Evolutionary conservation across 2,329 filamentous ascomycete genomes (phyloP), one percentile per base, ranked within the genome.

Genomic region (Pseudocercospora pini-densiflorae): DNA sequence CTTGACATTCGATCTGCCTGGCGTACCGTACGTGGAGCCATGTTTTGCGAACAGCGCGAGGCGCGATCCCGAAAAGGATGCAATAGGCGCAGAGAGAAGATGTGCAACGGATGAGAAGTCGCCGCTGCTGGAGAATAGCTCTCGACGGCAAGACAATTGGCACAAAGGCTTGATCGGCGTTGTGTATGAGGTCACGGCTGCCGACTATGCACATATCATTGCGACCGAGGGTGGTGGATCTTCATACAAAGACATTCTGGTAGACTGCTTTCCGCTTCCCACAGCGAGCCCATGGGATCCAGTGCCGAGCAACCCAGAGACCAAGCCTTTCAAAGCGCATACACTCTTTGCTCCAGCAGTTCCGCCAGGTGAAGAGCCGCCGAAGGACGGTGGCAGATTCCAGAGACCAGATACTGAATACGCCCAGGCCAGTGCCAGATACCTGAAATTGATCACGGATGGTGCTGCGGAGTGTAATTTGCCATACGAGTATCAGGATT

Each of bases 131-230:
- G 43, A 45, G 29, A 57, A 64, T 40, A 54, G 59, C 19, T 55
- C 62, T 5, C 14, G 59, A 10, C 81, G 86, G 72, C 86, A 87
- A 73, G 82, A 86, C 61, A 81, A 81, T 62, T 71, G 93, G 93
- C 82, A 88, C 69, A 94, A 93, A 74, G 92, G 92, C 4, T 85
- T 99, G 1, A 87, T 97, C 47, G 95, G 95, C 24, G 93, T 97
- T 16, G 95, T 98, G 3, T 99, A 99, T 81, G 94, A 98, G 81
- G 92, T 98, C 31, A 97, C 93, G 0, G 82, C 85, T 19, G 79
- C 86, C 51, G 95, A 99, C 81, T 99, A 92, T 77, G 86, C 89
- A 6, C 91, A 87, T 66, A 97, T 99, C 72, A 90, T 98, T 67
- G 90, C 90, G 5, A 97, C 94, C 5, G 95, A 99, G 78, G 94